These are phyloP conservation scores for Aspergillus sojae DNA, from an alignment of 2,329 filamentous ascomycete species.

Conservation along the genomic window DNA sequence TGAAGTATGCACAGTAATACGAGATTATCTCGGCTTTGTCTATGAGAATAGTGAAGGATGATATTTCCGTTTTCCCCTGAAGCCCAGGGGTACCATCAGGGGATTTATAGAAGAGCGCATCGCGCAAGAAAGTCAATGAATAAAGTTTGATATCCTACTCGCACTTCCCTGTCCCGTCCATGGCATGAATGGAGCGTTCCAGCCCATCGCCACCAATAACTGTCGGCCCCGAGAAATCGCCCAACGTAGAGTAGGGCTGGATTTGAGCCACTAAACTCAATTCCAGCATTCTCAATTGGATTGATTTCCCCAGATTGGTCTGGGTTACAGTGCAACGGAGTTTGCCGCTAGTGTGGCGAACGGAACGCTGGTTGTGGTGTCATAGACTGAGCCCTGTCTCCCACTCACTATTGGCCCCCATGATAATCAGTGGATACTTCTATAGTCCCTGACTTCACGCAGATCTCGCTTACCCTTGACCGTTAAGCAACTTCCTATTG, in stretches of 20 bases:
- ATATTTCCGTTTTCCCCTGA: background rate
- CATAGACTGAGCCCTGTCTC: constrained; percentile 8
- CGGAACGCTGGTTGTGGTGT: constrained; percentile 7
- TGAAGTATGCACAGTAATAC: background rate
- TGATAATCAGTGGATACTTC: background rate
- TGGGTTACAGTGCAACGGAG: background rate
- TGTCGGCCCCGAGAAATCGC: background rate
- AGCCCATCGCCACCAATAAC: background rate
- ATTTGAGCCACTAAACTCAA: background rate
- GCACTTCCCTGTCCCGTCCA: background rate
- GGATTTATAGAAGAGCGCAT: background rate
- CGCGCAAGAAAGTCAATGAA: background rate
- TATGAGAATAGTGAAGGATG: background rate
- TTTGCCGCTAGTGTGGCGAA: background rate
- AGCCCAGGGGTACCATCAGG: constrained; percentile 1
- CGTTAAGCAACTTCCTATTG: background rate
- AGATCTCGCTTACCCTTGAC: background rate
- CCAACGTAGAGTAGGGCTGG: background rate
- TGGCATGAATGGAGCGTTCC: background rate
- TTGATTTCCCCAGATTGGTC: background rate
- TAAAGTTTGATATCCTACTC: background rate
- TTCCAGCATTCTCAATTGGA: background rate
- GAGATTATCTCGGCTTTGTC: background rate
- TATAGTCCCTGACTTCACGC: background rate
- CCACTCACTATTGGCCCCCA: background rate